These are phyloP conservation scores for Sarcomyxa edulis DNA, from an alignment of 768 basidiomycete genomes.

Conservation along the genomic window DNA sequence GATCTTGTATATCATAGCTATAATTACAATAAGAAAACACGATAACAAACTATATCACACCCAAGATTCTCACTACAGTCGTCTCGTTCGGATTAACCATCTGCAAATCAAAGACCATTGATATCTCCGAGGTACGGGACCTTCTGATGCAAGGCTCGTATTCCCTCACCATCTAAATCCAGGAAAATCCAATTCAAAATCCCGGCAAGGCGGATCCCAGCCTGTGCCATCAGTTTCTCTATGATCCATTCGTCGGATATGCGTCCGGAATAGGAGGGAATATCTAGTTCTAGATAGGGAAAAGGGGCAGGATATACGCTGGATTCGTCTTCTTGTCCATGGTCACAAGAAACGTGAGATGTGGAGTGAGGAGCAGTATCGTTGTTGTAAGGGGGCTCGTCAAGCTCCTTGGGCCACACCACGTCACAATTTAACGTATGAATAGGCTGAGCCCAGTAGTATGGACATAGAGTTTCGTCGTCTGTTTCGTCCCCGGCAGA, in stretches of 20 bases:
- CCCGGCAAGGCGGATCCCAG: slow-evolving; percentile 78
- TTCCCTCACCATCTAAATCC: slow-evolving; percentile 20
- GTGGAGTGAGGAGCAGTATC: slow-evolving; percentile 14
- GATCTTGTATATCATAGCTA: too few species aligned
- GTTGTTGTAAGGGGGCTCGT: slow-evolving; percentile 35
- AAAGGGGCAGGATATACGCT: too few species aligned
- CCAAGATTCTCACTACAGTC: too few species aligned
- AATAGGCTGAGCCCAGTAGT: slow-evolving; percentile 69
- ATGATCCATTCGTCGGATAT: slow-evolving; percentile 66
- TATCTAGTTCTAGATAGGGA: slow-evolving; percentile 70
- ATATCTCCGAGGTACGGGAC: too few species aligned
- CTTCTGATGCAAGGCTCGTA: too few species aligned
- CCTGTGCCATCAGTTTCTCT: slow-evolving; percentile 81
- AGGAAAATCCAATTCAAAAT: slow-evolving; percentile 73
- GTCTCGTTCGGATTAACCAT: too few species aligned
- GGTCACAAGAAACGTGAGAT: slow-evolving; percentile 8
- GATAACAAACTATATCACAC: too few species aligned
- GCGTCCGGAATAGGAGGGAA: slow-evolving; percentile 68
- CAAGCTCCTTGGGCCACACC: slow-evolving; percentile 73
- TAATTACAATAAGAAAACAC: too few species aligned
- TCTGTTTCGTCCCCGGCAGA: slow-evolving; percentile 29
- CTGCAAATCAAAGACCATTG: too few species aligned
- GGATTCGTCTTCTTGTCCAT: too few species aligned
- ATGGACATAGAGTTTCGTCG: slow-evolving; percentile 65
- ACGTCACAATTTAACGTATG: slow-evolving; percentile 79